Base-by-base conservation (phyloP, 2,329 filamentous ascomycete genomes). In the Pleoardoris graminearum region DNA sequence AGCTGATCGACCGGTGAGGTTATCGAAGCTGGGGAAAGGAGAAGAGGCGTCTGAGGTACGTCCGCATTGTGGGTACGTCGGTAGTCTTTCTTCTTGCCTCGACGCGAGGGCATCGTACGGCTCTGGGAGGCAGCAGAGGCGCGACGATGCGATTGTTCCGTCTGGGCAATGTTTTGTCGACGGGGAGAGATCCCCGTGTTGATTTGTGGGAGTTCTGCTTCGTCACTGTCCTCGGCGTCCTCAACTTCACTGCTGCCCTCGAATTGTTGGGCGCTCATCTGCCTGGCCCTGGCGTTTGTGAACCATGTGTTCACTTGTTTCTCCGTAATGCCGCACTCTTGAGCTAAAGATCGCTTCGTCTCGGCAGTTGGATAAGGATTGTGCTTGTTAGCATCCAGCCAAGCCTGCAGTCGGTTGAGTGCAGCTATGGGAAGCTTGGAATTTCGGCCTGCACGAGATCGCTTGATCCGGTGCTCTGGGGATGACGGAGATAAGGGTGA, bases 11-110 rank as follows among this genome's bases (percentile, higher is more conserved):
- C 43, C 25, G 39, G 17, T 14, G 59, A 51, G 22, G 43, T 49
- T 5, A 45, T 23, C 7, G 44, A 50, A n/a, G 53, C 30, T 11
- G 51, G 57, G 0, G 60, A 60, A n/a, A 54, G 11, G 6, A 53
- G 50, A 17, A 51, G 45, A 14, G 59, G 57, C 14, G 51, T 41
- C 17, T 50, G 48, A 16, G 49, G 37, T 19, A 53, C 51, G 2
- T 45, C 38, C 14, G 51, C 16, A 19, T 35, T 37, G 1, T 47
- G 53, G 46, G 50, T 58, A 16, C 60, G 62, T 6, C 68, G 54
- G 44, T 71, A 73, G 38, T 68, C 61, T 46, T 73, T 73, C 63
- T 73, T 73, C 58, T 71, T 73, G n/a, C 70, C 70, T 32, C 67
- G 58, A 36, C 70, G 59, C 1, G 65, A 65, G 6, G 58, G 21